These are phyloP conservation scores for Udeniomyces megalosporus DNA, from an alignment of 768 basidiomycete species.

Conservation along the genomic window DNA sequence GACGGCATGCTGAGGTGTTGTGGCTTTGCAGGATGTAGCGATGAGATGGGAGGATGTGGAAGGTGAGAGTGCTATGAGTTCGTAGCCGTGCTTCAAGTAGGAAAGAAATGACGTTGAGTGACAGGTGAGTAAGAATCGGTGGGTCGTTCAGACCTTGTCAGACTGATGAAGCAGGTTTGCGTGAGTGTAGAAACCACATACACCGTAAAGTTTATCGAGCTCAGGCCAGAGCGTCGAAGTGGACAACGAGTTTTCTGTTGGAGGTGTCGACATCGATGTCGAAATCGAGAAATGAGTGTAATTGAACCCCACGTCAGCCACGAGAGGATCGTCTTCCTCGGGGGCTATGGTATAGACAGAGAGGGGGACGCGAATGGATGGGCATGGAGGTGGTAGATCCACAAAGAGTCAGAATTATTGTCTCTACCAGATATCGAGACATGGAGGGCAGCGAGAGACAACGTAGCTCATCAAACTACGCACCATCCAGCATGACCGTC, in stretches of 20 bases:
- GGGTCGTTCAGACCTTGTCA: no score
- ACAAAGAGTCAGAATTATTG: no score
- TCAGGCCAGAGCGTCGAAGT: constrained; percentile 89
- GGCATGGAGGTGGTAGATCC: not conserved
- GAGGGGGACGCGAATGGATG: not conserved
- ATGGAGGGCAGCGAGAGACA: no score
- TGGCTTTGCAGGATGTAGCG: constrained; percentile 82
- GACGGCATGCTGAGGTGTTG: constrained; percentile 71
- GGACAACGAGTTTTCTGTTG: constrained; percentile 82
- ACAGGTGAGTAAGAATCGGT: no score
- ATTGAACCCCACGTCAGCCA: constrained; percentile 20
- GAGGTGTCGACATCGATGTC: constrained; percentile 26
- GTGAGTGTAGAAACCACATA: no score
- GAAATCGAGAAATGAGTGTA: constrained; percentile 28
- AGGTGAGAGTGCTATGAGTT: constrained; percentile 68
- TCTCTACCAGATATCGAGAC: constrained; percentile 8
- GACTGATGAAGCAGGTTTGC: no score
- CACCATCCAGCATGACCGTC: constrained; percentile 52
- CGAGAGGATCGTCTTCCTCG: constrained; percentile 16
- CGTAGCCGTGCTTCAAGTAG: constrained; percentile 56
- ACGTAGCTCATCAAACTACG: constrained; percentile 17
- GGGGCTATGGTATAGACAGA: constrained; percentile 17
- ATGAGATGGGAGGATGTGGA: constrained; percentile 54
- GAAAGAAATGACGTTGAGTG: no score
- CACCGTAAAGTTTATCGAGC: constrained; percentile 82